Percentiles rank a stretch among this genome's conserved stretches.
Conservation (phyloP, 1,284 basidiomycete genomes). For the Irpex lacteus region DNA sequence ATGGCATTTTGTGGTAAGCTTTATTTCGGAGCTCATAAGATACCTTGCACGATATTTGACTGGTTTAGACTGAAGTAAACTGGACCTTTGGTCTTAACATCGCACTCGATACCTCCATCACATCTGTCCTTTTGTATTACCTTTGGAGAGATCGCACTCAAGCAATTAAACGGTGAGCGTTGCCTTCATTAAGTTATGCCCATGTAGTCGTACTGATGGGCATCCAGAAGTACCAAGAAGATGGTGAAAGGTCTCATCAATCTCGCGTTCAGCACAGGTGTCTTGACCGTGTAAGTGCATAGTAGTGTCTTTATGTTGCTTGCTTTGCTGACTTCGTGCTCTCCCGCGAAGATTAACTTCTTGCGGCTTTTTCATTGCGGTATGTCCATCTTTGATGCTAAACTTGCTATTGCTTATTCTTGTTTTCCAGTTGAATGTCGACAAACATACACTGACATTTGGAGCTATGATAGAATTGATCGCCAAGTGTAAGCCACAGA, state of each 20-base stretch:
- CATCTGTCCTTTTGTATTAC: not conserved
- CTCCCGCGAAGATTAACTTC: not conserved
- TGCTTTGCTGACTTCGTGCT: not conserved
- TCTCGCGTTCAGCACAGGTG: not conserved
- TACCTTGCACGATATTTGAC: not conserved
- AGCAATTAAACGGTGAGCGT: not conserved
- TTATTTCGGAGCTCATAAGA: not conserved
- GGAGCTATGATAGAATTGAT: not conserved
- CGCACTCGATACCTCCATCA: not conserved
- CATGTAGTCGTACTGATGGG: not conserved
- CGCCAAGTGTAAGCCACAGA: not conserved
- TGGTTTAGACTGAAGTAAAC: not conserved
- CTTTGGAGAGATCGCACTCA: not conserved
- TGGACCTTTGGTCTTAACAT: not conserved
- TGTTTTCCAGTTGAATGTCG: not conserved
- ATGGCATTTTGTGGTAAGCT: not conserved
- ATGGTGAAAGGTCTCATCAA: not conserved
- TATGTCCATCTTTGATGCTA: not conserved
- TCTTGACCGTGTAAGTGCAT: not conserved
- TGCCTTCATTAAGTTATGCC: not conserved
- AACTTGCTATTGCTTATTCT: not conserved
- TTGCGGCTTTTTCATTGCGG: not conserved
- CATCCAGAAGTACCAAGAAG: not conserved
- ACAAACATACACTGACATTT: not conserved
- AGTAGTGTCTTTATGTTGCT: not conserved